These are phyloP conservation scores for Candida ortonii DNA, from an alignment of 805 yeast genomes.

Conservation along the genomic window DNA sequence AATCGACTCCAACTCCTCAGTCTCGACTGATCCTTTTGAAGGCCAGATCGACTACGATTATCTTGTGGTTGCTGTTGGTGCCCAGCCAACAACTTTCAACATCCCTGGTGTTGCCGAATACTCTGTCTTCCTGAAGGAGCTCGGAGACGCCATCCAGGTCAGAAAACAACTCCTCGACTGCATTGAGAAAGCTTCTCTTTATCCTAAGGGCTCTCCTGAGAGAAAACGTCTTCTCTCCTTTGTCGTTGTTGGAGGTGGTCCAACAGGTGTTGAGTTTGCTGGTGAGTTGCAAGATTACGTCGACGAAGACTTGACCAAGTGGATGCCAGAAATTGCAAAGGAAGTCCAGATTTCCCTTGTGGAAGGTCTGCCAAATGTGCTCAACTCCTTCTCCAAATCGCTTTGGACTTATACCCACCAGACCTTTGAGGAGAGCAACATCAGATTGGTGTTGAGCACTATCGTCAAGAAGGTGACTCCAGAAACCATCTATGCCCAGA, in stretches of 20 bases:
- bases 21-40: constrained; percentile 38
- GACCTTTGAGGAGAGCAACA: constrained; percentile 49
- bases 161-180: constrained; percentile 48
- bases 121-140: constrained; percentile 51
- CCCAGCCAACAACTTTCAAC: constrained; percentile 55
- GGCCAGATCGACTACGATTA: constrained; percentile 39
- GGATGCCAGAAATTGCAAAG: constrained; percentile 53
- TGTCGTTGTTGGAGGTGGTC: constrained; percentile 58
- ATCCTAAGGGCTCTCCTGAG: constrained; percentile 50
- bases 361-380: constrained; percentile 53
- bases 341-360: constrained; percentile 49
- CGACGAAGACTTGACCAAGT: constrained; percentile 50
- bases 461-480: constrained; percentile 49
- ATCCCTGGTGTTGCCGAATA: constrained; percentile 57
- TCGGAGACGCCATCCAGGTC: constrained; percentile 47
- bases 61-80: constrained; percentile 56
- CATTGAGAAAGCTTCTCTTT: constrained; percentile 52
- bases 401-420: constrained; percentile 51
- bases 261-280: constrained; percentile 58
- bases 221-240: constrained; percentile 50
- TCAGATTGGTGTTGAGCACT: constrained; percentile 45
- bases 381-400: constrained; percentile 49
- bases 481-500: constrained; percentile 41
- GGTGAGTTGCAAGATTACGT: constrained; percentile 56
- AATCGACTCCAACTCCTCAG: too few species aligned